Conservation (phyloP, 108 stramenopile genomes). For the Aureococcus anophagefferens region DNA sequence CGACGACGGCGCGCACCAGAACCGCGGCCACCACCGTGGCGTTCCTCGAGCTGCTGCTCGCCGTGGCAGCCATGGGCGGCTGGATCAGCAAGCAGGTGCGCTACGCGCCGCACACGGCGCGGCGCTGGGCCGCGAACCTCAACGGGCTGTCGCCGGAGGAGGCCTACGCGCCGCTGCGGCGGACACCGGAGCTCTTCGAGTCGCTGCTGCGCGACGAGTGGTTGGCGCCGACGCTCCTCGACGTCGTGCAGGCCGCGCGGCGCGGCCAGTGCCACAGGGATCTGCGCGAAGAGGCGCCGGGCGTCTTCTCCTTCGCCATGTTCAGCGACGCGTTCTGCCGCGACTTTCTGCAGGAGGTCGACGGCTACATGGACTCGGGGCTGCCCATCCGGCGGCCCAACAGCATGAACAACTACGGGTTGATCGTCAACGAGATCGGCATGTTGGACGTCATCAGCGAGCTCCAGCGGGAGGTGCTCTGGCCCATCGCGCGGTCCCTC, state of each 20-base stretch:
- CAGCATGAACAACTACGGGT: conserved; percentile 38
- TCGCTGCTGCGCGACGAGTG: neutral
- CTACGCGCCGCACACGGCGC: too few relatives aligned
- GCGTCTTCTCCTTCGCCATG: conserved; percentile 8
- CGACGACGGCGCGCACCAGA: too few relatives aligned
- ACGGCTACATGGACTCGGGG: conserved; percentile 7
- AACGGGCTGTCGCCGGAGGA: neutral
- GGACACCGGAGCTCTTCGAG: neutral
- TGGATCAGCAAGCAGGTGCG: too few relatives aligned
- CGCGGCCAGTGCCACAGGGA: neutral
- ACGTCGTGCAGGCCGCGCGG: neutral
- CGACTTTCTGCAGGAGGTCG: neutral
- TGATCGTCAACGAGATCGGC: conserved; percentile 35
- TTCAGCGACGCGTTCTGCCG: conserved; percentile 1
- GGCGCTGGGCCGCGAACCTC: too few relatives aligned
- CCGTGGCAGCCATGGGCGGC: too few relatives aligned
- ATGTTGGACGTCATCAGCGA: conserved; percentile 15
- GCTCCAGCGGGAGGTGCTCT: conserved; percentile 21
- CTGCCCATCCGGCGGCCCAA: conserved; percentile 32
- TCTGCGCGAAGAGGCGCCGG: neutral
- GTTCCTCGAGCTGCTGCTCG: too few relatives aligned
- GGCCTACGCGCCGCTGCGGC: neutral
- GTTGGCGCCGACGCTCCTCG: neutral
- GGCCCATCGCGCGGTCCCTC: conserved; percentile 20
- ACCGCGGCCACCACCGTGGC: too few relatives aligned